phyloP scores from a whole-genome alignment of 169 alveolate species.

The Eimeria falciformis region DNA sequence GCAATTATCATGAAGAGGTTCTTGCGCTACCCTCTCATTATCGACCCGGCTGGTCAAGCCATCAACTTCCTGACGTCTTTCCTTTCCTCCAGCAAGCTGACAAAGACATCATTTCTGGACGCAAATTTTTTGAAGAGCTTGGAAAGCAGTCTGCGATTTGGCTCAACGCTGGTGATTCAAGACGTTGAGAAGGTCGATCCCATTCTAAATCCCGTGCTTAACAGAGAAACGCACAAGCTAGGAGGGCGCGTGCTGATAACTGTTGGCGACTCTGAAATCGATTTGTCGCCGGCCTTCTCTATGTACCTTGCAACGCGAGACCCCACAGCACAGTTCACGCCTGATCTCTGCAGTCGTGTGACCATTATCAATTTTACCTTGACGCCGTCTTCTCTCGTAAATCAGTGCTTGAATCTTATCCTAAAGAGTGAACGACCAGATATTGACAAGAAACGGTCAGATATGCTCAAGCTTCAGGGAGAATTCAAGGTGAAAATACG shows the following conservation, averaged over 20 bases:
- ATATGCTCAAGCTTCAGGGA: conserved; percentile 94
- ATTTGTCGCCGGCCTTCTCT: conserved; percentile 95
- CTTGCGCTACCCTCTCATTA: conserved; percentile 96
- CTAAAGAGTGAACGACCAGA: conserved; percentile 97
- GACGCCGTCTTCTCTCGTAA: conserved; percentile 96
- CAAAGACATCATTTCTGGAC: conserved; percentile 91
- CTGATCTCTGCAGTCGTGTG: conserved; percentile 98
- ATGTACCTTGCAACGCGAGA: conserved; percentile 97
- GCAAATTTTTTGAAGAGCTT: conserved; percentile 93
- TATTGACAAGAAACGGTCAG: conserved; percentile 95
- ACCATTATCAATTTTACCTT: conserved; percentile 98
- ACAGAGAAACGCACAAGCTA: conserved; percentile 96
- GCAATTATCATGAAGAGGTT: conserved; percentile 93
- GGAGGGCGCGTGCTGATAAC: conserved; percentile 97
- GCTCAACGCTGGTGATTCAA: conserved; percentile 96
- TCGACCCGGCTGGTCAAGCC: conserved; percentile 98
- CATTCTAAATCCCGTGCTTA: conserved; percentile 94
- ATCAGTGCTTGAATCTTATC: conserved; percentile 94
- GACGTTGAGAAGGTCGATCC: conserved; percentile 96
- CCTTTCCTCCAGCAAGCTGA: conserved; percentile 90
- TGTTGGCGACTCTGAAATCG: conserved; percentile 98
- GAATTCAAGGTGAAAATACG: conserved; percentile 91
- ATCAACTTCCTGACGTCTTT: conserved; percentile 85
- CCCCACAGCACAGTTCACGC: conserved; percentile 95
- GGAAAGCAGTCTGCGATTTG: conserved; percentile 96